Conservation (phyloP, 352 stramenopile genomes). For the Globisporangium cederbergense region DNA sequence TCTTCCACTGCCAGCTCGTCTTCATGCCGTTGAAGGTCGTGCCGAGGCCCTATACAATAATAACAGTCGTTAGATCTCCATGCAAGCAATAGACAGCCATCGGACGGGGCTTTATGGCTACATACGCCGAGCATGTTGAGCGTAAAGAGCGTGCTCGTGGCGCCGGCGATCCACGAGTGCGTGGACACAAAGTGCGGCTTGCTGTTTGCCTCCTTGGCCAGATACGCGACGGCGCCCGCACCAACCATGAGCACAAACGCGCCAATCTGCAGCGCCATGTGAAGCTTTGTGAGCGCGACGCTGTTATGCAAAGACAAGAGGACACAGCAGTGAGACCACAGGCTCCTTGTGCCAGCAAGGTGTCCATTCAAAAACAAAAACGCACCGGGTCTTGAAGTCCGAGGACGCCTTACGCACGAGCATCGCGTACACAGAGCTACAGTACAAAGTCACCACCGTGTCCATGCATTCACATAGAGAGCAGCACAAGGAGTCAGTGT, state of each 20-base stretch:
- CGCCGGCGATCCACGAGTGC: constrained; percentile 67
- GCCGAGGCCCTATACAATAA: constrained; percentile 30
- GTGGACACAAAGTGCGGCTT: constrained; percentile 68
- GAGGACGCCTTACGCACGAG: constrained; percentile 43
- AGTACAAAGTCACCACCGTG: not conserved
- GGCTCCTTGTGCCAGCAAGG: not conserved
- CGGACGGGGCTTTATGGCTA: not conserved
- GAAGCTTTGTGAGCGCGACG: constrained; percentile 38
- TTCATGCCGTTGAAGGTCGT: constrained; percentile 63
- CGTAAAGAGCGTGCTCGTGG: constrained; percentile 36
- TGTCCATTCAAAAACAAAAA: not conserved
- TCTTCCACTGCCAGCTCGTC: constrained; percentile 69
- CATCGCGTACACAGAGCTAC: constrained; percentile 56
- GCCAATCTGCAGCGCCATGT: constrained; percentile 47
- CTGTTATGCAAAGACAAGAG: constrained; percentile 20
- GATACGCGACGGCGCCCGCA: constrained; percentile 40
- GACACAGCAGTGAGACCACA: not conserved
- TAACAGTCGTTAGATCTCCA: not conserved
- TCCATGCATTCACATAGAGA: not conserved
- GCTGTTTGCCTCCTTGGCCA: constrained; percentile 53
- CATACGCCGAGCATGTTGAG: constrained; percentile 60
- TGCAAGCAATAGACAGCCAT: not conserved
- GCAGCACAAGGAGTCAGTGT: not conserved
- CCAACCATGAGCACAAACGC: constrained; percentile 41
- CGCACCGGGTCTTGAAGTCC: constrained; percentile 45